Evolutionary conservation across 495 filamentous ascomycete species (phyloP), one percentile per base, ranked within the genome.

Genomic region (Bombardia bombarda): DNA sequence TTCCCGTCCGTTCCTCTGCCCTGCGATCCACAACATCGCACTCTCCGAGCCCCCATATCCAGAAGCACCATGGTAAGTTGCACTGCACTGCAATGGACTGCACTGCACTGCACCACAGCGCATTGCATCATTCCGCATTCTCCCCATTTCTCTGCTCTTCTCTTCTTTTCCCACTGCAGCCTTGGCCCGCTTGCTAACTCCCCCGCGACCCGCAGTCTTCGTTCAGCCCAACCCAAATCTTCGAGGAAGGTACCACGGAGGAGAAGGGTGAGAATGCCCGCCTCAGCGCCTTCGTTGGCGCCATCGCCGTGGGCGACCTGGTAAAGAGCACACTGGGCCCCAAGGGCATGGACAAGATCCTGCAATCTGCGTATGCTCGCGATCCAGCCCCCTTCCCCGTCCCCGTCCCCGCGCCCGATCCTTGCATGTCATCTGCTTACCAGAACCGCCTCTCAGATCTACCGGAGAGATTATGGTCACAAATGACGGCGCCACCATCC

Each of bases 251-350:
- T 63, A 90, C 93, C 44, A 89, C 82, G 40, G 87, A 98, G 71
- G 90, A 98, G 74, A 97, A 95, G 67, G 92, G 92, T 55, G 92
- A 98, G 72, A 98, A 98, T 83, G 92, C 92, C 49, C 87, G 92
- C 77, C 80, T 98, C 47, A 87, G 87, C 1, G 89, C 89, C 40
- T 98, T 96, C 52, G 90, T 97, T 35, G 90, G 90, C 59, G 92
- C 93, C 54, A 97, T 98, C 58, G 92, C 92, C 22, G 90, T 98
- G 30, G 92, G 92, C 33, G 93, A 97, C 61, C 62, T 94, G 53
- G 92, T 98, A 2, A 98, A 98, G 78, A 92, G 85, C 60, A 98
- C 92, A 7, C 72, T 98, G 12, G 92, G 92, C 10, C 93, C 92
- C 2, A 96, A 97, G 72, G 92, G 92, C 54, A 97, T 97, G 93